These are phyloP conservation scores for Retiboletus flavoniger DNA, from an alignment of 1,284 basidiomycete species.

Conservation along the genomic window DNA sequence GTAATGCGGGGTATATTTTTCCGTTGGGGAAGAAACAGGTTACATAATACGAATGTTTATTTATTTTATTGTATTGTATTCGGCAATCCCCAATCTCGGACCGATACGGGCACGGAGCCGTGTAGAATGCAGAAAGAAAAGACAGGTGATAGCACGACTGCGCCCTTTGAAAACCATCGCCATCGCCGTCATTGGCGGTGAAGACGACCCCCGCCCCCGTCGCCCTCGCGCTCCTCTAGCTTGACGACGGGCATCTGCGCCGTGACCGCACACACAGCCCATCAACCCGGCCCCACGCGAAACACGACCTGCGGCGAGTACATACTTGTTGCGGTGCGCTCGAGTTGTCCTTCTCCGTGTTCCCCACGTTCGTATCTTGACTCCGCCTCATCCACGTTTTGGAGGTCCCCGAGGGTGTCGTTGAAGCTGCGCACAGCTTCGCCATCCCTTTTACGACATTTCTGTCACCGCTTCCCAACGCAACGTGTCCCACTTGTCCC, in stretches of 20 bases:
- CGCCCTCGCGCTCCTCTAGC: neutral
- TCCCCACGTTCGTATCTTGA: constrained; percentile 31
- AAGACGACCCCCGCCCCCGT: neutral
- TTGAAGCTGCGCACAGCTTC: constrained; percentile 24
- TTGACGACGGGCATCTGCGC: constrained; percentile 1
- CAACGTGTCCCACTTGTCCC: constrained; percentile 22
- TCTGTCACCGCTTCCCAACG: constrained; percentile 21
- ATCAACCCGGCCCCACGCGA: neutral
- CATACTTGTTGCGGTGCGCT: constrained; percentile 7
- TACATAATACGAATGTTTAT: constrained; percentile 13
- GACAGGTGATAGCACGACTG: neutral
- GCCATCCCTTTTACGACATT: constrained; percentile 27
- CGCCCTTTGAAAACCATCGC: constrained; percentile 9
- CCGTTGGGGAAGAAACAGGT: constrained; percentile 5
- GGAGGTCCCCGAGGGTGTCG: constrained; percentile 23
- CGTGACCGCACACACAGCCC: constrained; percentile 5
- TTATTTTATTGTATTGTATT: neutral
- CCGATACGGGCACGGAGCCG: constrained; percentile 28
- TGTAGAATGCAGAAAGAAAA: constrained; percentile 10
- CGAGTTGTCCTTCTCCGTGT: constrained; percentile 13
- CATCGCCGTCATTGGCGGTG: constrained; percentile 10
- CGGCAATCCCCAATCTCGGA: constrained; percentile 28
- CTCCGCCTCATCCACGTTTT: constrained; percentile 28
- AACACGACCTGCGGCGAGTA: neutral
- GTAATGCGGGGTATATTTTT: constrained; percentile 24